Evolutionary conservation across 2,329 filamentous ascomycete genomes (phyloP), one percentile per base, ranked within the genome.

Genomic region (Sporothrix dimorphospora): DNA sequence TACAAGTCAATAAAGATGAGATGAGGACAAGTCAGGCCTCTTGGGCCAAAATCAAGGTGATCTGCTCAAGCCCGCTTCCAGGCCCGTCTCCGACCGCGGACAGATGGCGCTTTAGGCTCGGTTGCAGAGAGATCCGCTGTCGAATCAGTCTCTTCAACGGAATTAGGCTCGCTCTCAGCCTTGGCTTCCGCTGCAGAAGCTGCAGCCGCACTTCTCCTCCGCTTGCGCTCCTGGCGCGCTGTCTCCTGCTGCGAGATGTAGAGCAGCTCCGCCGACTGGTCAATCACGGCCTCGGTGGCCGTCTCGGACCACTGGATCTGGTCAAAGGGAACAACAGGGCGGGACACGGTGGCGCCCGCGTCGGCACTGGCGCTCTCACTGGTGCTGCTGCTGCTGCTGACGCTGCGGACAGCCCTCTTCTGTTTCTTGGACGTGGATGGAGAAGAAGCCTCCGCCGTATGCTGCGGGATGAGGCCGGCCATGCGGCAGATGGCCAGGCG

Each of bases 311-410:
- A 78, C 34, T 74, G 68, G 51, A 82, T 77, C 72, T 82, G 75
- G 24, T 81, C 79, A 76, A 79, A 81, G 5, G 79, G 77, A 16
- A 81, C 78, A n/a, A 80, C 77, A 71, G 75, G 75, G 24, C 67
- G 51, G 1, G 47, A 65, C 49, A 9, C 49, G 53, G 27, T 16
- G 53, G 27, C 53, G 19, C 47, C 47, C 2, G 19, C 16, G 4
- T n/a, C 7, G 47, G 8, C 61, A 9, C 27, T n/a, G 49, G 8
- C 21, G 42, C 59, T 30, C 21, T 12, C 49, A 24, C 51, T 11
- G 24, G 3, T 34, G 30, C 30, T 34, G 30, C 30, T 34, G 30
- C 30, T 34, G 30, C 30, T 34, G 30, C 30, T 34, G 30, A 3
- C 30, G 30, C n/a, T 40, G 8, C n/a, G n/a, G 9, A 14, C 27